Evolutionary conservation across 2,329 filamentous ascomycete genomes (phyloP).

Genomic region (Sporothrix schenckii): DNA sequence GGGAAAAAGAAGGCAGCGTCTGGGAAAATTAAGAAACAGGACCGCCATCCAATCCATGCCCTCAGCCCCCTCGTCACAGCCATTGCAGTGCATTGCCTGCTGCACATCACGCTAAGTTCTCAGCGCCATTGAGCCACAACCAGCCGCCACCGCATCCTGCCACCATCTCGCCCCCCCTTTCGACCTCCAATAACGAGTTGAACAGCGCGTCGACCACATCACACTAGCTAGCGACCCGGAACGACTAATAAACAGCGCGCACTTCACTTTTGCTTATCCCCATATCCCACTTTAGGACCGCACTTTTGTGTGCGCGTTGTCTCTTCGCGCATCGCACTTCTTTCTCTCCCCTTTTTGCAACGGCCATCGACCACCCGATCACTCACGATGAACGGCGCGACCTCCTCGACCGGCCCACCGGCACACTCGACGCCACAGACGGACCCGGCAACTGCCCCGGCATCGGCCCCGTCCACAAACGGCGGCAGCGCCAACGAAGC

Average conservation of each 20-base stretch:
- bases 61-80: neutral
- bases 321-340: constrained; percentile 2
- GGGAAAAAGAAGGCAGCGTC: neutral
- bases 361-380: constrained; percentile 11
- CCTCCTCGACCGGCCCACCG: constrained; percentile 29
- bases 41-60: constrained; percentile 23
- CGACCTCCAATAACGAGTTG: constrained; percentile 14
- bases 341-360: neutral
- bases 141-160: neutral
- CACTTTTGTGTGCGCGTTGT: constrained; percentile 18
- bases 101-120: neutral
- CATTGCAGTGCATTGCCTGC: neutral
- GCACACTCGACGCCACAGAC: constrained; percentile 25
- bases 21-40: constrained; percentile 23
- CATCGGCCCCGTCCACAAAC: constrained; percentile 23
- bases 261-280: constrained; percentile 25
- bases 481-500: constrained; percentile 25
- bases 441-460: constrained; percentile 27
- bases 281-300: constrained; percentile 21
- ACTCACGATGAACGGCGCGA: constrained; percentile 36
- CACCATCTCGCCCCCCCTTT: neutral
- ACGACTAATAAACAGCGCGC: constrained; percentile 30
- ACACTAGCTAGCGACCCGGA: constrained; percentile 22
- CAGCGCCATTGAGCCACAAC: neutral
- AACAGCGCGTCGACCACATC: constrained; percentile 16